Conservation (phyloP, 441 rosid species). For the Populus hybrid region DNA sequence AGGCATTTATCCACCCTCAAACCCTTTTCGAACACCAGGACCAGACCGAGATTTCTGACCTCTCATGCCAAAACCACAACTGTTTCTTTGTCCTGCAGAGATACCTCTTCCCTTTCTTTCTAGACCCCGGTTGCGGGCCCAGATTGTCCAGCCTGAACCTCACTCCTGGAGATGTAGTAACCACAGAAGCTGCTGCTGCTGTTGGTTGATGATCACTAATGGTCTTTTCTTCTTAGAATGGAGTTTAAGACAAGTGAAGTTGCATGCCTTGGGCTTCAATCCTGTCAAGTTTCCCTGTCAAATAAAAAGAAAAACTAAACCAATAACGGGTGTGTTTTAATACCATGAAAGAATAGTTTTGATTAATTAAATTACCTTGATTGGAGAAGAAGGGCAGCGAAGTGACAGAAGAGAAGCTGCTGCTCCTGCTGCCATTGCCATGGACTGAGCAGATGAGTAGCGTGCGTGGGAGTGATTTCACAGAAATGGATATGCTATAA, state of each 20-base stretch:
- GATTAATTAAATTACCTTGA: slow-evolving; percentile 31
- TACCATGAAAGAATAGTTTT: not conserved
- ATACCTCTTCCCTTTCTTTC: slow-evolving; percentile 88
- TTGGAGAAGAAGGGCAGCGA: slow-evolving; percentile 30
- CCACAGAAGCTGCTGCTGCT: slow-evolving; percentile 19
- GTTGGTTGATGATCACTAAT: slow-evolving; percentile 33
- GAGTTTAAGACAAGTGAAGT: slow-evolving; percentile 31
- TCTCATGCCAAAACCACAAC: slow-evolving; percentile 98
- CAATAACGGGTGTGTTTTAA: not conserved
- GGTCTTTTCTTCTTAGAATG: slow-evolving; percentile 19
- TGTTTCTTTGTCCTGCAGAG: slow-evolving; percentile 86
- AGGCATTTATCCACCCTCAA: slow-evolving; percentile 97
- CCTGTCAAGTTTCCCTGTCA: slow-evolving; percentile 42
- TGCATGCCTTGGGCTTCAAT: slow-evolving; percentile 35
- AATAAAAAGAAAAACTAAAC: not conserved
- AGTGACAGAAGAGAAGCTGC: slow-evolving; percentile 3
- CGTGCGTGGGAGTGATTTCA: not conserved
- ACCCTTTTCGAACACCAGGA: slow-evolving; percentile 82
- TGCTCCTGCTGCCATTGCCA: not conserved
- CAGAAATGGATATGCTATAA: not conserved
- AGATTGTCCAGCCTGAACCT: slow-evolving; percentile 75
- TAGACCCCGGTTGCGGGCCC: slow-evolving; percentile 88
- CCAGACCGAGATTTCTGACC: slow-evolving; percentile 95
- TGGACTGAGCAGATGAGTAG: not conserved
- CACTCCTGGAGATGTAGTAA: slow-evolving; percentile 12